phyloP scores from a whole-genome alignment of 2,329 filamentous ascomycete genomes.

The Alternaria gaisen region DNA sequence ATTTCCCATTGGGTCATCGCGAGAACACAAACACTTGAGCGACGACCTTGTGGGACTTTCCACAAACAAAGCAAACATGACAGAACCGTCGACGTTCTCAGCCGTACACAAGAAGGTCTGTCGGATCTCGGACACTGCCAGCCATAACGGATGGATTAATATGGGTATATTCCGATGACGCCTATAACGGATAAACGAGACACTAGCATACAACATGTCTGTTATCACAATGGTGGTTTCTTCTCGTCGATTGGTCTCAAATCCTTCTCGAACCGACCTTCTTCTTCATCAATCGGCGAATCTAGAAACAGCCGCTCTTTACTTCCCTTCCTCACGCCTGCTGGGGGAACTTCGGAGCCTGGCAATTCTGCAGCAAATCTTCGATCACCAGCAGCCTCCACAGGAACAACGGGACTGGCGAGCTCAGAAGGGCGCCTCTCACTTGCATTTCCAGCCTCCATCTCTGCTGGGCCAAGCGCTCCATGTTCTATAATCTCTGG shows the following conservation, averaged over 20 bases:
- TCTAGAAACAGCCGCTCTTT: slow-evolving; percentile 23
- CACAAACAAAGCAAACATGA: not conserved
- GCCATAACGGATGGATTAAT: not conserved
- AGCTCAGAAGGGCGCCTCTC: slow-evolving; percentile 21
- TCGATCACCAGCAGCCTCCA: slow-evolving; percentile 14
- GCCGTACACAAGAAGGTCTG: not conserved
- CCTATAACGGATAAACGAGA: not conserved
- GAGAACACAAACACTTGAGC: not conserved
- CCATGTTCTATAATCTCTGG: slow-evolving; percentile 14
- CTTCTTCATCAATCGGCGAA: slow-evolving; percentile 21
- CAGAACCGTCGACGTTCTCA: not conserved
- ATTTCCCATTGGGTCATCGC: slow-evolving; percentile 12
- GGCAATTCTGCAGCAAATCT: slow-evolving; percentile 23
- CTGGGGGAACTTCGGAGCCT: slow-evolving; percentile 16
- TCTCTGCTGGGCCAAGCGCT: slow-evolving; percentile 5
- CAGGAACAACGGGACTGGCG: slow-evolving; percentile 16
- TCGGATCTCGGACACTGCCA: not conserved
- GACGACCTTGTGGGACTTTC: not conserved
- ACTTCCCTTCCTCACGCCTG: slow-evolving; percentile 1
- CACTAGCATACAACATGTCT: not conserved
- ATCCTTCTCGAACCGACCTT: slow-evolving; percentile 11
- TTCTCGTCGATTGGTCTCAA: slow-evolving; percentile 11
- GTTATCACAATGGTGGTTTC: slow-evolving; percentile 5
- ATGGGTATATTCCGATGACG: not conserved
- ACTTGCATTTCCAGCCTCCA: slow-evolving; percentile 3